Percentiles rank a stretch among this genome's conserved stretches.
phyloP scores from a whole-genome alignment of 2,329 filamentous ascomycete species.

The Sarocladium strictum region DNA sequence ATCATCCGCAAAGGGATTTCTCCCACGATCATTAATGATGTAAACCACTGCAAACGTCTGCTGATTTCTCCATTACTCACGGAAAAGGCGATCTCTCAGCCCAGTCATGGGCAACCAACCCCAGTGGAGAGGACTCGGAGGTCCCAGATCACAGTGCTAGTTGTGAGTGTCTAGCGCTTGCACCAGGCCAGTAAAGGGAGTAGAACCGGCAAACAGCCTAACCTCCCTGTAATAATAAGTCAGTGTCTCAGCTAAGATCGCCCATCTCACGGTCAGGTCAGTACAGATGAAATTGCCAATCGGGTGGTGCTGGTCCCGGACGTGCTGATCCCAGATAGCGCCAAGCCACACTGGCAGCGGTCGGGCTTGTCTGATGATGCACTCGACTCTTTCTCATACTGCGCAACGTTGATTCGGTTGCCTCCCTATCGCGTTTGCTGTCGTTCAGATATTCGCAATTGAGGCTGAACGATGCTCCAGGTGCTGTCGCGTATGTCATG shows the following conservation, averaged over 20 bases:
- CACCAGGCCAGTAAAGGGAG: background rate
- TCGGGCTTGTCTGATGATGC: background rate
- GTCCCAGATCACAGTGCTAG: background rate
- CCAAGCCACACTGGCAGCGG: background rate
- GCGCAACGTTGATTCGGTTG: background rate
- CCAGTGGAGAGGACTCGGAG: background rate
- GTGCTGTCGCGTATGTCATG: background rate
- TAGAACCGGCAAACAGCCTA: background rate
- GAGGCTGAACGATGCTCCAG: background rate
- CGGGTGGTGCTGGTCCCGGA: constrained; percentile 10
- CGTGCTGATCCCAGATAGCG: background rate
- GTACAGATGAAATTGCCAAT: constrained; percentile 4
- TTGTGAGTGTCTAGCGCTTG: background rate
- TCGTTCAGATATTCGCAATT: background rate
- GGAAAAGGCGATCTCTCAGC: background rate
- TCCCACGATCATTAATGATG: constrained; percentile 1
- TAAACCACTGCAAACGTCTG: background rate
- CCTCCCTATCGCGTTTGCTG: background rate
- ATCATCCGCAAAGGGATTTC: background rate
- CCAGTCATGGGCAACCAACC: background rate
- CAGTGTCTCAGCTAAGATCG: constrained; percentile 23
- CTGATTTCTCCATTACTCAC: background rate
- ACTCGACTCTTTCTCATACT: background rate
- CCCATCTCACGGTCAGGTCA: background rate
- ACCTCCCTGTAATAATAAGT: constrained; percentile 20